Percentiles rank a stretch among this genome's conserved stretches.
Evolutionary conservation across 768 basidiomycete genomes (phyloP).

Genomic region (Hortiboletus campestris): DNA sequence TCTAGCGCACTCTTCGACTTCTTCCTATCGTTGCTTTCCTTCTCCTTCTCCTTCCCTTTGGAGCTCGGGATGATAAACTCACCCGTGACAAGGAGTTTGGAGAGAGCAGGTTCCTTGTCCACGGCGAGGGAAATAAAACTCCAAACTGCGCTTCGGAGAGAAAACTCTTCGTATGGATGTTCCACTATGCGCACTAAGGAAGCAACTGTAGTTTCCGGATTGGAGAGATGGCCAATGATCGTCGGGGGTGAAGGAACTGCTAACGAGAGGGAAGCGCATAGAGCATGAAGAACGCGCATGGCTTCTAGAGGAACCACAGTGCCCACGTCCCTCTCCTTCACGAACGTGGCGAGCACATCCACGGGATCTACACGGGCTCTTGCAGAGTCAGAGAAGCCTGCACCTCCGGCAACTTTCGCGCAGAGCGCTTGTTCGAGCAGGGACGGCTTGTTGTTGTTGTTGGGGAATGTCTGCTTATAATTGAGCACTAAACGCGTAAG

Average conservation of each 20-base stretch:
- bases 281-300: conserved; percentile 60
- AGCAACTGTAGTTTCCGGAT: conserved; percentile 69
- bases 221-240: conserved; percentile 73
- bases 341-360: conserved; percentile 68
- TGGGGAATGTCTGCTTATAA: conserved; percentile 52
- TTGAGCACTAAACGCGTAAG: conserved; percentile 63
- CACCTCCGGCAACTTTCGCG: conserved; percentile 53
- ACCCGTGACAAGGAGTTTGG: conserved; percentile 75
- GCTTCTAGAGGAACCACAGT: conserved; percentile 62
- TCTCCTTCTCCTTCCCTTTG: conserved; percentile 40
- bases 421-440: conserved; percentile 78
- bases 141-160: conserved; percentile 78
- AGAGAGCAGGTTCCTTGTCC: conserved; percentile 83
- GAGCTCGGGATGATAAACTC: conserved; percentile 52
- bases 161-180: conserved; percentile 76
- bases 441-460: conserved; percentile 47
- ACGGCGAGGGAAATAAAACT: conserved; percentile 77
- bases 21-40: conserved; percentile 25
- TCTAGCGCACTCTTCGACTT: conserved; percentile 58
- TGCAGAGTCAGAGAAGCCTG: conserved; percentile 41
- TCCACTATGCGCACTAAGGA: conserved; percentile 69
- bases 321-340: conserved; percentile 64
- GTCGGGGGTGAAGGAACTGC: conserved; percentile 64
- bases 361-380: conserved; percentile 64
- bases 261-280: conserved; percentile 63